Base-by-base conservation (phyloP, 2,329 filamentous ascomycete species). In the Hypoxylon sp. region DNA sequence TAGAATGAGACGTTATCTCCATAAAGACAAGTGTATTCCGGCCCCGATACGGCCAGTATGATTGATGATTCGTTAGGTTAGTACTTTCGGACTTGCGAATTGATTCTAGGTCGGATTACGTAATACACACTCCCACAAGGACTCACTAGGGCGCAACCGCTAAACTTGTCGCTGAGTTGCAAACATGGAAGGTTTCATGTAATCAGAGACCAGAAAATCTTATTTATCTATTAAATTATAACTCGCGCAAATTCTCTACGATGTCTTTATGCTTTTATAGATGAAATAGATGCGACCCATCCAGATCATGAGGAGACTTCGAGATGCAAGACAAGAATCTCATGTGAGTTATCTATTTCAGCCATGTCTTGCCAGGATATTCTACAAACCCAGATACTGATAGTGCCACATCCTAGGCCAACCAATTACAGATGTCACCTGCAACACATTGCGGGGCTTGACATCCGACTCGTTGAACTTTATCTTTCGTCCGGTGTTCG, bases 381-480 rank as follows among this genome's bases (percentile, higher is more conserved):
- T 36, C 17, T 41, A 32, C 11, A 9, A 25, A 43, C 14, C 14
- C 38, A 57, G 46, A 41, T 25, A 45, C 17, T 17, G 41, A 63
- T 43, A 34, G 19, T 49, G 41, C 14, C 36, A 25, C 21, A 10
- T 28, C 50, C 28, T 23, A 34, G n/a, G 28, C 13, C 17, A 45
- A 51, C 68, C 68, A 71, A 67, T 71, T 19, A n/a, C 46, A 67
- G 25, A 3, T 52, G 45, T 11, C 9, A n/a, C n/a, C 19, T 53
- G 21, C 21, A 32, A 67, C 69, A 71, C 69, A 71, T 25, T 65
- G 66, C 63, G 63, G 66, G 66, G 69, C 41, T 61, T 17, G 6
- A 23, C 36, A 59, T 65, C 60, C 59, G 56, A 71, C 60, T 69
- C 63, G 69, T 69, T 55, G 53, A 65, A 60, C 48, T 34, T 67